Percentiles rank a stretch among this genome's conserved stretches.
Conservation (phyloP, 345 rosid species). For the Rhodamnia argentea region DNA sequence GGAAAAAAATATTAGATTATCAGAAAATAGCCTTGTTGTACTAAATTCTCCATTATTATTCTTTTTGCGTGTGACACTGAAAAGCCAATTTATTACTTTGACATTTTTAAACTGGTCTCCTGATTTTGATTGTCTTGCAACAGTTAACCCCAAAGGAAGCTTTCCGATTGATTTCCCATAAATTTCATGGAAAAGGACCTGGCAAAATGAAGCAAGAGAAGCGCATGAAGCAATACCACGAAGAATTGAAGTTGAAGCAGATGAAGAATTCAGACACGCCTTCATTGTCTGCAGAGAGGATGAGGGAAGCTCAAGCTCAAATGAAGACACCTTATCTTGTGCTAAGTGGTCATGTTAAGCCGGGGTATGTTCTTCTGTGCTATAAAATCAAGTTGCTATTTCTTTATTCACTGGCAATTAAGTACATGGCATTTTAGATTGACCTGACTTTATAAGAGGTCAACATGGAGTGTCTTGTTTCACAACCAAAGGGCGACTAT, state of each 20-base stretch:
- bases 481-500: background rate
- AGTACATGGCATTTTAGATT: background rate
- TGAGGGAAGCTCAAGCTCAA: constrained; percentile 92
- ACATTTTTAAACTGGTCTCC: background rate
- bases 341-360: constrained; percentile 90
- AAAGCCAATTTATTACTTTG: background rate
- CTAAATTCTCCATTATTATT: background rate
- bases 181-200: constrained; percentile 95
- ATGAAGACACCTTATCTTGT: constrained; percentile 88
- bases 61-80: background rate
- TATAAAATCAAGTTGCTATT: background rate
- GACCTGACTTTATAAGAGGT: background rate
- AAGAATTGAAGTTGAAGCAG: constrained; percentile 91
- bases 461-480: background rate
- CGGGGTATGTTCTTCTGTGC: constrained; percentile 49
- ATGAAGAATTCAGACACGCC: constrained; percentile 99
- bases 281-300: constrained; percentile 78
- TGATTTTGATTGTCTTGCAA: background rate
- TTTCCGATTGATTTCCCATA: constrained; percentile 75
- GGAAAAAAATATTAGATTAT: background rate
- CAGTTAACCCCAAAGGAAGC: constrained; percentile 97
- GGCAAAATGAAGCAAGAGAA: constrained; percentile 99
- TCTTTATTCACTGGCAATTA: background rate
- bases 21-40: background rate
- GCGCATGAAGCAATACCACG: constrained; percentile 79